Evolutionary conservation across 1,284 basidiomycete species (phyloP).

Genomic region (Heterobasidion irregulare): DNA sequence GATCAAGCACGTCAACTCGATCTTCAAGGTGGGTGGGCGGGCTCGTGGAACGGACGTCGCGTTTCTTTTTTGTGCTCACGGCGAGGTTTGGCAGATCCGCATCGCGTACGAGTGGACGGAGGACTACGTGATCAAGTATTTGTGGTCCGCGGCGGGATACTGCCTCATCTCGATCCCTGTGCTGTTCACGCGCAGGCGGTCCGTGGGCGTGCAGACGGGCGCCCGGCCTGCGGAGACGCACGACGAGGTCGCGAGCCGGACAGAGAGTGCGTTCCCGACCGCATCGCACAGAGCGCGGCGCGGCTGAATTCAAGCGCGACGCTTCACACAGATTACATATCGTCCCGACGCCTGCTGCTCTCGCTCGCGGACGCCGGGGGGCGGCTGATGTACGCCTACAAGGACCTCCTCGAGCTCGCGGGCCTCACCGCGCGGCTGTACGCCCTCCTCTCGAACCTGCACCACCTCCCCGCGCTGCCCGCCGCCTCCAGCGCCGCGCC

Average conservation of each 20-base stretch:
- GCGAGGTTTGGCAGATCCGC: conserved; percentile 43
- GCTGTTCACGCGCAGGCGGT: conserved; percentile 46
- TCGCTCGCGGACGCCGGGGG: conserved; percentile 95
- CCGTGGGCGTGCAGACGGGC: conserved; percentile 33
- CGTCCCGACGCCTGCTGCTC: conserved; percentile 86
- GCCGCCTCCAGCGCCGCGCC: conserved; percentile 19
- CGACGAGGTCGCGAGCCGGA: conserved; percentile 43
- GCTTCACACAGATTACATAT: conserved; percentile 73
- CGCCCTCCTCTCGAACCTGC: conserved; percentile 79
- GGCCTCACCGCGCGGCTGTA: conserved; percentile 90
- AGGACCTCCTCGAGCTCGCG: conserved; percentile 88
- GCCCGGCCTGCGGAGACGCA: conserved; percentile 22
- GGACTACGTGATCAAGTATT: conserved; percentile 91
- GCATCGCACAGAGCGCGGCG: too few species aligned
- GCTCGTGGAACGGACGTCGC: conserved; percentile 18
- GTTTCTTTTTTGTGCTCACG: not conserved
- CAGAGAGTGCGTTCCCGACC: conserved; percentile 43
- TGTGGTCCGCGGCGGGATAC: conserved; percentile 90
- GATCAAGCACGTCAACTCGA: conserved; percentile 85
- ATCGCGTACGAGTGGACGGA: conserved; percentile 88
- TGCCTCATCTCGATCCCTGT: conserved; percentile 85
- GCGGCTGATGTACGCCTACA: conserved; percentile 86
- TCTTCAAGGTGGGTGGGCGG: conserved; percentile 59
- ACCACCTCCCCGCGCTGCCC: conserved; percentile 56
- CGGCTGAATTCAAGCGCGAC: not conserved